Evolutionary conservation across 768 basidiomycete genomes (phyloP), one percentile per base, ranked within the genome.

Genomic region (Mycena crocata): DNA sequence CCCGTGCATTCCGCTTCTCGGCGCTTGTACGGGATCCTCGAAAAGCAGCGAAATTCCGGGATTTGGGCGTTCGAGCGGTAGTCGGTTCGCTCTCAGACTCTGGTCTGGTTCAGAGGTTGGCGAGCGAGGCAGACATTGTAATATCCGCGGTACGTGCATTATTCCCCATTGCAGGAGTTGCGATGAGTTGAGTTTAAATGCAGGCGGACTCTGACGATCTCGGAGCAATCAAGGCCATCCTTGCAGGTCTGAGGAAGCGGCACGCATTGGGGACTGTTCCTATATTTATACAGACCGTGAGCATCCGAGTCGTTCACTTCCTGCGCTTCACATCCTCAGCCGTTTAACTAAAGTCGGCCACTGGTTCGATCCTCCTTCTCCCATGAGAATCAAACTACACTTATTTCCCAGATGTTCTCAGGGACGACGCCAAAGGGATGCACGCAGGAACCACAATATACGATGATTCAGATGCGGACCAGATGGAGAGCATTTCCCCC

Each of bases 121-220:
- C 35, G 35, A 37, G 35, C 35, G 35, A 37, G 15, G 35, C 35
- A 15, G 35, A 37, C 15, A 15, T 37, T 15, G 35, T 37, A 15
- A 15, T 37, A 8, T 8, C 35, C 9, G 15, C 35, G 35, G 35
- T 37, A 37, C 9, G n/a, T n/a, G 35, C 35, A 37, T 37, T 15
- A 8, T 37, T 9, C 15, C 8, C n/a, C n/a, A n/a, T 37, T 37
- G 35, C 15, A 15, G 15, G 9, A 9, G 35, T 9, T 8, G 35
- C 15, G 8, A 9, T n/a, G n/a, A n/a, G n/a, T 37, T 37, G 8
- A 37, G 15, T 9, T 9, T 9, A 50, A 50, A 14, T 4, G 15
- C 30, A 54, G 51, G 54, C 54, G 8, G 28, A 56, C 35, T 39
- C 37, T 15, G 54, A 56, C 30, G 54, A 56, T 37, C 23, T 56